phyloP scores from a whole-genome alignment of 768 basidiomycete genomes.

The Mycena kentingensis region DNA sequence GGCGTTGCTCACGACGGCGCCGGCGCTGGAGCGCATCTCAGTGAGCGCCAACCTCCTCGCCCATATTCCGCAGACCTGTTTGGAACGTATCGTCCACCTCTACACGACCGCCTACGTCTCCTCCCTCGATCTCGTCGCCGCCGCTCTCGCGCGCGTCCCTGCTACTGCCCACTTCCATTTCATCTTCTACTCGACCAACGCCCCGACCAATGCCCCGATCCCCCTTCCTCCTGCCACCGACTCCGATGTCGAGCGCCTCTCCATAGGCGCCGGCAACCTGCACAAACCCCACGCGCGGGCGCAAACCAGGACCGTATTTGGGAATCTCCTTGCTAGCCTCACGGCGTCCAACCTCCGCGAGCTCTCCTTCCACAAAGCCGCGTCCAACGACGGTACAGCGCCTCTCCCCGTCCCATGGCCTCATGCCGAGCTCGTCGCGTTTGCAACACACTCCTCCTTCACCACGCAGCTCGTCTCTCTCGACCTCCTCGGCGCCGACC shows the following conservation, averaged over 20 bases:
- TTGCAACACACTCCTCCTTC: background rate
- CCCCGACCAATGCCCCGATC: background rate
- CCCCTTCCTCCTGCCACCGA: no score
- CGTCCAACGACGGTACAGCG: background rate
- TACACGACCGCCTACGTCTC: background rate
- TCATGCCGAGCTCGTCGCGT: background rate
- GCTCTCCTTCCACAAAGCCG: background rate
- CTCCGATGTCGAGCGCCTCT: background rate
- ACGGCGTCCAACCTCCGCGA: background rate
- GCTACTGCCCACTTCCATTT: background rate
- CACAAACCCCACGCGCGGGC: background rate
- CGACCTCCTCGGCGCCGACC: background rate
- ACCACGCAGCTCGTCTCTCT: background rate
- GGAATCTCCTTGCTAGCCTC: background rate
- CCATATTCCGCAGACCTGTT: background rate
- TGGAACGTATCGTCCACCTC: background rate
- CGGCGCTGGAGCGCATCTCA: background rate
- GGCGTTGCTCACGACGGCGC: no score
- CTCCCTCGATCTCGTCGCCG: background rate
- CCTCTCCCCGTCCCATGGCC: background rate
- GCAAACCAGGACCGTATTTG: background rate
- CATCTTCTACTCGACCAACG: background rate
- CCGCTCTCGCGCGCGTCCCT: background rate
- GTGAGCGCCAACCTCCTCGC: background rate
- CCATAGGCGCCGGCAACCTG: background rate